Conservation (phyloP, 2,329 filamentous ascomycete genomes). For the Alternaria ventricosa region DNA sequence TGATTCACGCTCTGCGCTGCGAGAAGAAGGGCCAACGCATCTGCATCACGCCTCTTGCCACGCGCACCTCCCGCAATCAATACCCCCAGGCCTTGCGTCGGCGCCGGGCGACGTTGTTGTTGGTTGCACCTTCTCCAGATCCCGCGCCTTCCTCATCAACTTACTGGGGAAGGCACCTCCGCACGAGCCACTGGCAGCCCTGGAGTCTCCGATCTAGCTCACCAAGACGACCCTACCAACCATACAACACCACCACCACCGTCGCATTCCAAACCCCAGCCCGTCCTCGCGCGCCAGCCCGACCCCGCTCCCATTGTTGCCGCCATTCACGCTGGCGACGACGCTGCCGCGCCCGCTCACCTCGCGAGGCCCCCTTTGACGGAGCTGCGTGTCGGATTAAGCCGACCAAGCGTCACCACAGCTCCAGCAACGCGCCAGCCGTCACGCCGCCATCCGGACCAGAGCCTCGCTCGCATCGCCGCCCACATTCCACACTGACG, state of each 20-base stretch:
- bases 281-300: constrained; percentile 2
- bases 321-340: constrained; percentile 16
- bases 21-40: neutral
- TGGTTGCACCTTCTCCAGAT: constrained; percentile 11
- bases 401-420: constrained; percentile 33
- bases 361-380: constrained; percentile 22
- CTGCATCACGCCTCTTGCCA: neutral
- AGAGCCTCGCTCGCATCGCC: constrained; percentile 28
- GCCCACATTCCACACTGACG: constrained; percentile 14
- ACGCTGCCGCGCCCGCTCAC: constrained; percentile 10
- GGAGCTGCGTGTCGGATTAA: constrained; percentile 23
- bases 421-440: constrained; percentile 20
- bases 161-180: constrained; percentile 14
- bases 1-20: neutral
- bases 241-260: constrained; percentile 16
- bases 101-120: neutral
- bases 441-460: constrained; percentile 26
- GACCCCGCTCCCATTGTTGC: constrained; percentile 12
- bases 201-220: constrained; percentile 15
- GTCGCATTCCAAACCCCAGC: constrained; percentile 5
- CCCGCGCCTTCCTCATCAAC: constrained; percentile 16
- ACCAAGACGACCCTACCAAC: constrained; percentile 13
- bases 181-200: constrained; percentile 15
- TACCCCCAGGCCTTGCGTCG: neutral
- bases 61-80: neutral